Evolutionary conservation across 257 asterid genomes (phyloP).

Genomic region (Leptodermis oblonga): DNA sequence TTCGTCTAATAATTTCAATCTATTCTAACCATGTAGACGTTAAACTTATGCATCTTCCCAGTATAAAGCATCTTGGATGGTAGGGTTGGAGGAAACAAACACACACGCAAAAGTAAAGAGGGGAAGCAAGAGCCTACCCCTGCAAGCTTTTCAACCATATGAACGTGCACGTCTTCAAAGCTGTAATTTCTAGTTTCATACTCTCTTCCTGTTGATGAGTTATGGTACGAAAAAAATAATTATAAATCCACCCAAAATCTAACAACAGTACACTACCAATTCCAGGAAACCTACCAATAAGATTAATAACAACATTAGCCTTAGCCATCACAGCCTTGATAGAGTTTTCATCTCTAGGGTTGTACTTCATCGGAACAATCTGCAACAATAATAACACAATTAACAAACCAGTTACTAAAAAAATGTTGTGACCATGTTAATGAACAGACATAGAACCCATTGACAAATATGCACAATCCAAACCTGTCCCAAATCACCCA

Average conservation of each 20-base stretch:
- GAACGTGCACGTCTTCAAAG: slow-evolving; percentile 88
- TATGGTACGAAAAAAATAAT: slow-evolving; percentile 6
- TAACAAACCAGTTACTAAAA: not conserved
- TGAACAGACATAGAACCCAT: not conserved
- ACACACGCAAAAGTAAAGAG: not conserved
- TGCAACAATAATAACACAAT: slow-evolving; percentile 27
- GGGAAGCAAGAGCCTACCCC: slow-evolving; percentile 40
- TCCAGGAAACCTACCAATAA: slow-evolving; percentile 54
- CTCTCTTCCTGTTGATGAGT: slow-evolving; percentile 68
- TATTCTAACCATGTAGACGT: not conserved
- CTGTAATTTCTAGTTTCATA: slow-evolving; percentile 92
- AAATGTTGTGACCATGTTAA: not conserved
- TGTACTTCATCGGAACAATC: slow-evolving; percentile 95
- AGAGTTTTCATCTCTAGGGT: slow-evolving; percentile 88
- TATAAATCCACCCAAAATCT: not conserved
- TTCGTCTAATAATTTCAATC: not conserved
- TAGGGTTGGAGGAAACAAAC: slow-evolving; percentile 8
- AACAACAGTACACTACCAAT: not conserved
- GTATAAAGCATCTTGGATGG: not conserved
- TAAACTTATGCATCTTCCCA: not conserved
- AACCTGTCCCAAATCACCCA: slow-evolving; percentile 99
- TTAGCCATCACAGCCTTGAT: slow-evolving; percentile 98
- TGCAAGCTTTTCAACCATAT: slow-evolving; percentile 89
- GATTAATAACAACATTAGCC: slow-evolving; percentile 97
- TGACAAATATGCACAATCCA: slow-evolving; percentile 8